Evolutionary conservation across 2,329 filamentous ascomycete species (phyloP), one percentile per base, ranked within the genome.

Genomic region (Fusarium poae): DNA sequence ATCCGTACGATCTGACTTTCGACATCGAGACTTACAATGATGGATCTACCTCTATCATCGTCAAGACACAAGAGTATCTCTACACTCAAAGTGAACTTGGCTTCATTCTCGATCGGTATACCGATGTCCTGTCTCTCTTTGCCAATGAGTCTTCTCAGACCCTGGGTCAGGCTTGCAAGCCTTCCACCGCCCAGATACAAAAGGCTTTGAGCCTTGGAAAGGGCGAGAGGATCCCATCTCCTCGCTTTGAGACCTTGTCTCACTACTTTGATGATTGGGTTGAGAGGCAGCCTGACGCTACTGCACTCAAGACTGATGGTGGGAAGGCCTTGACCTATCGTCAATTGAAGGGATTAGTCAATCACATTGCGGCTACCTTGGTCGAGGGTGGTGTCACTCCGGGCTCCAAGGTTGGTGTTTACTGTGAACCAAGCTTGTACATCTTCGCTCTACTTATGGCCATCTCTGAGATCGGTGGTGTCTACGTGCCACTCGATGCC

Each of bases 231-330:
- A 29, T 52, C 10, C n/a, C 37, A 7, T 57, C 54, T 5, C 54
- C 54, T 16, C 35, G 23, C 1, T 23, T 57, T 2, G 46, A 52
- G 15, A 57, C 54, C 0, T 5, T 57, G 3, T 30, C 35, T 0
- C 46, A 57, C 4, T 57, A 57, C 15, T 57, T 57, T 11, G 29
- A 52, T 18, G 29, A 57, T 10, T 57, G 46, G 23, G 46, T 43
- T 2, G 6, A 29, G 21, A 35, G 43, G 12, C 54, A 57, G 11
- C 46, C 54, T n/a, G 23, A 29, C 1, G 7, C 49, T 11, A 29
- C 2, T 35, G 46, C 15, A 2, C 15, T 57, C 13, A 15, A n/a
- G 4, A 57, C 54, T 13, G 54, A 57, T 29, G 30, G 23, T 4
- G 37, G 46, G 2, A 18, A 43, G 9, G 8, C 15, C n/a, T 30